Percentiles rank a stretch among this genome's conserved stretches.
These are phyloP conservation scores for Lonicera japonica DNA, from an alignment of 129 eudicot genomes.

Conservation along the genomic window DNA sequence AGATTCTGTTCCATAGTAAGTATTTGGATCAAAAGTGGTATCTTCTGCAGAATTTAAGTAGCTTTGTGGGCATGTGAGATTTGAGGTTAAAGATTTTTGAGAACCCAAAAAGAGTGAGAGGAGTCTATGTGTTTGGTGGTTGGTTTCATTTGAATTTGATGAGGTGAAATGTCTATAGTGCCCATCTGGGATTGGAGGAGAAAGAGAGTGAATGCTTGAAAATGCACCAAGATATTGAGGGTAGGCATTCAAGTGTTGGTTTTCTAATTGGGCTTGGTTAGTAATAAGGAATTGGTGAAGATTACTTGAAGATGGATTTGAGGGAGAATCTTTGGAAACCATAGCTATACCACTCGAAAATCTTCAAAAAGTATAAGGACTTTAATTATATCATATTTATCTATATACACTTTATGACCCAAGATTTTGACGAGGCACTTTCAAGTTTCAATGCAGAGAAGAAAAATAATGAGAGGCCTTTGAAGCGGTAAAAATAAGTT, in stretches of 20 bases:
- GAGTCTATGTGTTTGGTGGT: conserved; percentile 31
- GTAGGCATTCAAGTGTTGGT: conserved; percentile 49
- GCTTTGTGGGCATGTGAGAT: conserved; percentile 17
- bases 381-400: too few species aligned
- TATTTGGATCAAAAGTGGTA: conserved; percentile 25
- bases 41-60: conserved; percentile 24
- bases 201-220: conserved; percentile 42
- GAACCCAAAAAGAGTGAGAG: conserved; percentile 75
- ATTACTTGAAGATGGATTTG: conserved; percentile 44
- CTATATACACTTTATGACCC: too few species aligned
- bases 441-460: too few species aligned
- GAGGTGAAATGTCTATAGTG: conserved; percentile 29
- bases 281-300: conserved; percentile 74
- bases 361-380: too few species aligned
- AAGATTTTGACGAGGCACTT: too few species aligned
- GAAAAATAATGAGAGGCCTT: too few species aligned
- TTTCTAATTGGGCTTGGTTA: conserved; percentile 45
- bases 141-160: conserved; percentile 30
- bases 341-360: conserved; percentile 16
- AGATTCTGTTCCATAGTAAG: conserved; percentile 37
- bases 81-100: conserved; percentile 30
- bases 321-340: conserved; percentile 64
- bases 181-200: conserved; percentile 27
- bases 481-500: too few species aligned
- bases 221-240: conserved; percentile 34